Percentiles rank a stretch among this genome's conserved stretches.
Evolutionary conservation across 164 flowering plant species (phyloP).

Genomic region (Nymphaea colorata): DNA sequence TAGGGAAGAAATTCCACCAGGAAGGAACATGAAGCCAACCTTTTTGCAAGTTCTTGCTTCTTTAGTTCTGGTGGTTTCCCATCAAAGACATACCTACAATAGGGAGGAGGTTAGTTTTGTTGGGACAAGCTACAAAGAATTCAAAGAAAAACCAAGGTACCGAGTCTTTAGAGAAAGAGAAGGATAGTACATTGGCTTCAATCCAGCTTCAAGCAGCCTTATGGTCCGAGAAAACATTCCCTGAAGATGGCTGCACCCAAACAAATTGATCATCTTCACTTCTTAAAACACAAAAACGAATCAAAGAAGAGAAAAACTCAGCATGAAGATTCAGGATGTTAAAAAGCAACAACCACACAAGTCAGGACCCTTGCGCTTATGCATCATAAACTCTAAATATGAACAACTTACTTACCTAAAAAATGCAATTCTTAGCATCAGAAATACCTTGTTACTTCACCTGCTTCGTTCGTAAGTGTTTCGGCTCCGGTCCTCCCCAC

Average conservation of each 20-base stretch:
- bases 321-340: background rate
- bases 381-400: too few relatives aligned
- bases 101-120: background rate
- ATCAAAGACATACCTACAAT: slow-evolving; percentile 80
- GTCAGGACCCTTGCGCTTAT: too few relatives aligned
- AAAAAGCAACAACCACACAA: too few relatives aligned
- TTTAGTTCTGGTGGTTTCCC: slow-evolving; percentile 92
- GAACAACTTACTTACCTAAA: background rate
- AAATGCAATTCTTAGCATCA: background rate
- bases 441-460: slow-evolving; percentile 88
- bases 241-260: slow-evolving; percentile 60
- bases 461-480: slow-evolving; percentile 95
- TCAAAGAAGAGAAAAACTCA: background rate
- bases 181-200: slow-evolving; percentile 75
- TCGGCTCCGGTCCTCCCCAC: slow-evolving; percentile 91
- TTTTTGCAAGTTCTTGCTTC: slow-evolving; percentile 81
- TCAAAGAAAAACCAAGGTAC: background rate
- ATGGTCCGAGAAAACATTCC: slow-evolving; percentile 92
- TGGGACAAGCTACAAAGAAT: slow-evolving; percentile 2
- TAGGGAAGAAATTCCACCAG: background rate
- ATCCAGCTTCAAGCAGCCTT: slow-evolving; percentile 89
- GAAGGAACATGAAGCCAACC: slow-evolving; percentile 22
- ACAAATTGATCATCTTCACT: background rate
- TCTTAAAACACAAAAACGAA: background rate
- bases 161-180: background rate